A percentile compares a stretch with the other conserved stretches of the same genome.
Conservation (phyloP, 257 asterid genomes). For the Ilex asprella region DNA sequence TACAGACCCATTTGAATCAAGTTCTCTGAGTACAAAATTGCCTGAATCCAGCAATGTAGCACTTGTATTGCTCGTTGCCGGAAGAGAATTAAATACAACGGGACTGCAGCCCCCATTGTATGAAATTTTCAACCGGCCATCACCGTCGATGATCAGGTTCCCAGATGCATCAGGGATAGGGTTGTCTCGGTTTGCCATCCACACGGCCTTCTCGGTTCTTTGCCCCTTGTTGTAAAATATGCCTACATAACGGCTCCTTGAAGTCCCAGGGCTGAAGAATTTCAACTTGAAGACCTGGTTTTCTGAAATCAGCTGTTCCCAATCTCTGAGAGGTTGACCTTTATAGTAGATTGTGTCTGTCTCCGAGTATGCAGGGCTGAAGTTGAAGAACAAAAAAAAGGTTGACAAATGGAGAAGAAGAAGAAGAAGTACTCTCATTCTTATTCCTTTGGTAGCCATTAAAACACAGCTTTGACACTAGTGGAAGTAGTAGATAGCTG, state of each 20-base stretch:
- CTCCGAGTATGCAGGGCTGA: background rate
- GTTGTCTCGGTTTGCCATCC: conserved; percentile 28
- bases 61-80: conserved; percentile 13
- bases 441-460: no score
- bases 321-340: background rate
- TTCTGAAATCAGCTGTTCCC: background rate
- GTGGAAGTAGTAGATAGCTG: no score
- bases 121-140: conserved; percentile 18
- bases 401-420: background rate
- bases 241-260: background rate
- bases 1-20: conserved; percentile 14
- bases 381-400: background rate
- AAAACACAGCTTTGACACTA: no score
- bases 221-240: conserved; percentile 8
- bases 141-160: conserved; percentile 13
- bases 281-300: background rate
- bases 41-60: conserved; percentile 20
- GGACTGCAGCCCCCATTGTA: conserved; percentile 1
- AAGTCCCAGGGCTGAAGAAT: background rate
- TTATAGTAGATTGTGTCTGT: background rate
- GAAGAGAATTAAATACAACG: conserved; percentile 3
- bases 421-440: background rate
- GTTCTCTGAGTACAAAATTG: conserved; percentile 14
- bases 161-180: conserved; percentile 17
- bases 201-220: conserved; percentile 4